phyloP scores from a whole-genome alignment of 2,329 filamentous ascomycete genomes.

The Plenodomus tracheiphilus region DNA sequence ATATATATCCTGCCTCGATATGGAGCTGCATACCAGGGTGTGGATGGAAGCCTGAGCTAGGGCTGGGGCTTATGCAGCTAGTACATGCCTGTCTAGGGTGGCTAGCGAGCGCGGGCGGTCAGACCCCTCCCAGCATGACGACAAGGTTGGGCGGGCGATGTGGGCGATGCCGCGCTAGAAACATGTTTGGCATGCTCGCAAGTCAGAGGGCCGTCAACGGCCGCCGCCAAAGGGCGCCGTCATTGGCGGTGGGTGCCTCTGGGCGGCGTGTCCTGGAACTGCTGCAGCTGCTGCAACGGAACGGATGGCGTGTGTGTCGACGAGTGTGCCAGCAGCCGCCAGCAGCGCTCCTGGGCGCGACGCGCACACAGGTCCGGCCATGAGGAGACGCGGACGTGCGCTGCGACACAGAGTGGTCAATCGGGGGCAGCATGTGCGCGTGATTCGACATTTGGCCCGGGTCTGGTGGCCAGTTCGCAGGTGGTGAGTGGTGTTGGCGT shows the following conservation, averaged over 20 bases:
- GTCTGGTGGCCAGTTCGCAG: slow-evolving; percentile 21
- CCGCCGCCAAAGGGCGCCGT: slow-evolving; percentile 14
- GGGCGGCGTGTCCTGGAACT: slow-evolving; percentile 6
- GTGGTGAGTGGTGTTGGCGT: slow-evolving; percentile 13
- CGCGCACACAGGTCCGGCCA: slow-evolving; percentile 18
- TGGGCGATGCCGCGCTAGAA: slow-evolving; percentile 15
- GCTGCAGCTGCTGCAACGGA: too few species aligned
- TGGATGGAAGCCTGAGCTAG: slow-evolving; percentile 31
- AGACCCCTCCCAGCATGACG: slow-evolving; percentile 31
- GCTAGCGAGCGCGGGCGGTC: slow-evolving; percentile 7
- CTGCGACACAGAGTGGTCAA: slow-evolving; percentile 4
- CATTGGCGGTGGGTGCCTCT: slow-evolving; percentile 18
- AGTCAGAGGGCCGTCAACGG: slow-evolving; percentile 28
- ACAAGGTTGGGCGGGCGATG: slow-evolving; percentile 16
- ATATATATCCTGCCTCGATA: slow-evolving; percentile 39
- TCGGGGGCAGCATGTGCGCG: slow-evolving; percentile 1
- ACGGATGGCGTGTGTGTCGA: slow-evolving; percentile 1
- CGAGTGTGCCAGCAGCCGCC: slow-evolving; percentile 31
- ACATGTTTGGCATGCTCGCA: slow-evolving; percentile 21
- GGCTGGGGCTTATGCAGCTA: slow-evolving; percentile 7
- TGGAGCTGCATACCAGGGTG: slow-evolving; percentile 22
- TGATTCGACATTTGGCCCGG: slow-evolving; percentile 24
- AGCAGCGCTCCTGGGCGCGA: slow-evolving; percentile 21
- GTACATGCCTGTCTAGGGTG: background rate
- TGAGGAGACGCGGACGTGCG: background rate